phyloP scores from a whole-genome alignment of 2,329 filamentous ascomycete species.

The Cladophialophora bantiana region DNA sequence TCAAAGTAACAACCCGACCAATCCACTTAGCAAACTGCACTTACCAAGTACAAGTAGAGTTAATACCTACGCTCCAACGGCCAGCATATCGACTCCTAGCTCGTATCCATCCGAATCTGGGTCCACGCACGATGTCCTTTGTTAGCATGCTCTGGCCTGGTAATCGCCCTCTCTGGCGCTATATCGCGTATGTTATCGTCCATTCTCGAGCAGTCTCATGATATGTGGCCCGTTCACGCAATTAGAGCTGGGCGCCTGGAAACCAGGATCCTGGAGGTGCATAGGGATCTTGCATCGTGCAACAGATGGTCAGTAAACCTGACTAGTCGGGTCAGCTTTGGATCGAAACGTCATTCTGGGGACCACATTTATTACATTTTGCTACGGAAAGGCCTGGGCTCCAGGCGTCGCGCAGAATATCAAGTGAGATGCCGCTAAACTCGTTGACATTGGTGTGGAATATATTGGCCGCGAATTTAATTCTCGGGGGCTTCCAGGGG shows the following conservation, averaged over 20 bases:
- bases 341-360: not conserved
- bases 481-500: not conserved
- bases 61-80: no score
- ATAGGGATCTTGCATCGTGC: not conserved
- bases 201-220: not conserved
- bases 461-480: not conserved
- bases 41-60: no score
- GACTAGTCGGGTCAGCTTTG: not conserved
- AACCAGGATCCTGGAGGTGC: not conserved
- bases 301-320: not conserved
- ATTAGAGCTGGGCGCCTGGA: not conserved
- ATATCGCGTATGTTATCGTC: not conserved
- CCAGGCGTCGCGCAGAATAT: not conserved
- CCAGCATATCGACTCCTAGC: no score
- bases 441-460: conserved; percentile 3
- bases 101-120: no score
- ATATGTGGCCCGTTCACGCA: not conserved
- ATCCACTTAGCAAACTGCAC: no score
- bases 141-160: no score
- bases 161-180: no score
- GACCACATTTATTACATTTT: not conserved
- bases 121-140: no score
- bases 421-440: not conserved
- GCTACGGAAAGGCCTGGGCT: not conserved
- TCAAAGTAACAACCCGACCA: no score